These are phyloP conservation scores for Spergularia bocconei DNA, from an alignment of 148 eudicot species.

Conservation along the genomic window DNA sequence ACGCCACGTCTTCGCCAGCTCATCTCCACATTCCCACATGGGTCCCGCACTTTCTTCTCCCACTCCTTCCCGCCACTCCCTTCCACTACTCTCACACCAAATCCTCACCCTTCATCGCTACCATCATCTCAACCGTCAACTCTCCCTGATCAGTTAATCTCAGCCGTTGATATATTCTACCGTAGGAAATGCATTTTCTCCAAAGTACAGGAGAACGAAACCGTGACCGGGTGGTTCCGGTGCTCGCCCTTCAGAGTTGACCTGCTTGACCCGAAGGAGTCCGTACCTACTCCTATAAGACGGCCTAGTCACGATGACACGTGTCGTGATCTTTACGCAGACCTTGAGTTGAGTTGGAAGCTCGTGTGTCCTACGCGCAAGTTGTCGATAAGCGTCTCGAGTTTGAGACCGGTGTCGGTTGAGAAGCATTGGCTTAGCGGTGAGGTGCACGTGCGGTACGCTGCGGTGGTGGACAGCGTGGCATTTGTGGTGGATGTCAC, in stretches of 20 bases:
- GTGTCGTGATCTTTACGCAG: slow-evolving; percentile 33
- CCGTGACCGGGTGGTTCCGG: slow-evolving; percentile 59
- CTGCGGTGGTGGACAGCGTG: slow-evolving; percentile 34
- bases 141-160: slow-evolving; percentile 41
- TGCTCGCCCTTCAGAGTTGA: slow-evolving; percentile 82
- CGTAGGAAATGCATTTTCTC: slow-evolving; percentile 41
- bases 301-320: slow-evolving; percentile 47
- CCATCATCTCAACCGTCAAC: not conserved
- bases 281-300: slow-evolving; percentile 39
- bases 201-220: slow-evolving; percentile 58
- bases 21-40: slow-evolving; percentile 55
- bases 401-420: slow-evolving; percentile 51
- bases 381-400: slow-evolving; percentile 53
- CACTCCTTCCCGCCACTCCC: slow-evolving; percentile 48
- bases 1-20: slow-evolving; percentile 40
- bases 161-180: slow-evolving; percentile 81
- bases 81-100: slow-evolving; percentile 23
- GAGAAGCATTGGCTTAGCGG: slow-evolving; percentile 78
- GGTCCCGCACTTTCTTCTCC: slow-evolving; percentile 61
- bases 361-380: slow-evolving; percentile 43
- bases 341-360: slow-evolving; percentile 70
- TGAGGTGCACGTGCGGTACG: slow-evolving; percentile 61
- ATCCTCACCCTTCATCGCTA: slow-evolving; percentile 24
- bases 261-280: slow-evolving; percentile 62
- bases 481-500: slow-evolving; percentile 57